These are phyloP conservation scores for Diplogelasinospora grovesii DNA, from an alignment of 495 filamentous ascomycete genomes.

Conservation along the genomic window DNA sequence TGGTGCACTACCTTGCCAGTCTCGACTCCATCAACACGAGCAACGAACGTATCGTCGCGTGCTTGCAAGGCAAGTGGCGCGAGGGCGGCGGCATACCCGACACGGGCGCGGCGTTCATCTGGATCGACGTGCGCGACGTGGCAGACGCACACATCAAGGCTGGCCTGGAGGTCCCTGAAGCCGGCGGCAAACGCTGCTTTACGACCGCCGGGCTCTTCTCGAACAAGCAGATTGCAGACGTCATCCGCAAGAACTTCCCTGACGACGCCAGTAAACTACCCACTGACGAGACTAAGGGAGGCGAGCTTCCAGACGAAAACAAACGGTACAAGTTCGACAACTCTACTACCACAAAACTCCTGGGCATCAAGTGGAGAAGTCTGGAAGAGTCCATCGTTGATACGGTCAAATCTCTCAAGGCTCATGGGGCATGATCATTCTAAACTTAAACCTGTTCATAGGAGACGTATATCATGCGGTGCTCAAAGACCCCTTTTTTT, in stretches of 20 bases:
- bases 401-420: conserved; percentile 48
- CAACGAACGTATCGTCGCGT: conserved; percentile 39
- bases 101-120: conserved; percentile 34
- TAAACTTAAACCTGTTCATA: too few relatives aligned
- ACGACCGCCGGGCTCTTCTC: conserved; percentile 42
- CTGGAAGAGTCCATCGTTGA: conserved; percentile 53
- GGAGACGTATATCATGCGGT: too few relatives aligned
- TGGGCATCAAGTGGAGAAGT: conserved; percentile 52
- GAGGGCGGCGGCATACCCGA: conserved; percentile 36
- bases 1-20: conserved; percentile 23
- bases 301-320: conserved; percentile 27
- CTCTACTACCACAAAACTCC: conserved; percentile 37
- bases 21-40: conserved; percentile 51
- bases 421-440: conserved; percentile 27
- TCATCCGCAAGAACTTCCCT: conserved; percentile 48
- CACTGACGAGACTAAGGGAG: conserved; percentile 22
- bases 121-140: conserved; percentile 55
- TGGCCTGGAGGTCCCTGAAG: conserved; percentile 42
- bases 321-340: conserved; percentile 47
- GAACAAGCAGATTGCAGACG: conserved; percentile 38
- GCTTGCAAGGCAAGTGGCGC: conserved; percentile 56
- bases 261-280: conserved; percentile 44
- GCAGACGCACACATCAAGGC: conserved; percentile 51
- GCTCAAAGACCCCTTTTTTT: too few relatives aligned
- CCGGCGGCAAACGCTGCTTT: conserved; percentile 49